Base-by-base conservation (phyloP, 2,329 filamentous ascomycete species). In the Colletotrichum sp. region DNA sequence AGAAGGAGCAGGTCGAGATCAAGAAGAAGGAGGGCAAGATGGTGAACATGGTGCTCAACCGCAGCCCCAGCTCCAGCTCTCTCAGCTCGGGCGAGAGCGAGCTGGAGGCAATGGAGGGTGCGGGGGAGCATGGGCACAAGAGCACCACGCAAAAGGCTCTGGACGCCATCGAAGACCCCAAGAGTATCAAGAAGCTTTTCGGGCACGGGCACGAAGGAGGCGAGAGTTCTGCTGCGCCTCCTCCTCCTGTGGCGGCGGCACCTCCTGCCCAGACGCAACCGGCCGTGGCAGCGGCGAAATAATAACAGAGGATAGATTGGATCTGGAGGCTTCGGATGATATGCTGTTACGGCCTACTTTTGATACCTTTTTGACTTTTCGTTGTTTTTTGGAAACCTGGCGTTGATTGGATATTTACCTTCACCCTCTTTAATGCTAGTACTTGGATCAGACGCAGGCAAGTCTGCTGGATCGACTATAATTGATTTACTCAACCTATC, bases 1-100 rank as follows among this genome's bases (percentile, higher is more conserved):
- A 98, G 88, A 86, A 92, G 57, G 90, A 92, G 77, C 96, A 98
- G 86, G 87, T 92, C 30, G 90, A 93, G 75, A 86, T 90, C 78
- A 98, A 97, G 90, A 95, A 95, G 88, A 87, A 87, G 55, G 88
- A 91, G 80, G 90, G 90, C 34, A 80, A 81, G 11, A 82, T 86
- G 75, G 79, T 93, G 39, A 85, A 88, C 71, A 87, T 93, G 84
- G 89, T 93, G 49, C 86, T 91, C 81, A 91, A 92, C 82, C 86
- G 88, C 57, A 92, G 89, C 79, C 85, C 87, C 13, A 90, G 86
- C 80, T 78, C 80, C 34, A 86, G 84, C 79, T 78, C 78, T 8
- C 36, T 78, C 25, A 87, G 85, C 29, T 91, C 89, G 5, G 87
- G 86, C 36, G 87, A 91, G 83, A 90, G 88, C 78, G 86, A 89